Percentiles rank a stretch among this genome's conserved stretches.
Conservation (phyloP, 176 grass and related monocot species). For the Pharus latifolius region DNA sequence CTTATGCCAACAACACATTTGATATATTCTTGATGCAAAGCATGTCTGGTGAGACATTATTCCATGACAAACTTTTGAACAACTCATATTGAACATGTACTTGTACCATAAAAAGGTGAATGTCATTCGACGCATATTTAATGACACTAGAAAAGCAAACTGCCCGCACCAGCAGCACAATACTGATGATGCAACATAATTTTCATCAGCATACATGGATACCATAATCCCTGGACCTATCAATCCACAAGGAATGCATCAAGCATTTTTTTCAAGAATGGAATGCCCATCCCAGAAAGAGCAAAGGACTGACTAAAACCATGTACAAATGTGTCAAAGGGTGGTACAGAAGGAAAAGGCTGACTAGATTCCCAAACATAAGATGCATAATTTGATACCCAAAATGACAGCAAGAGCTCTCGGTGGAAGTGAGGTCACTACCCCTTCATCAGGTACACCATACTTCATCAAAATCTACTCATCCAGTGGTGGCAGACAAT, state of each 20-base stretch:
- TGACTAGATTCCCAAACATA: conserved; percentile 1
- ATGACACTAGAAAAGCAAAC: neutral
- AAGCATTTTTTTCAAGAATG: neutral
- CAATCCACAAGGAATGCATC: neutral
- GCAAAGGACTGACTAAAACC: too few species aligned
- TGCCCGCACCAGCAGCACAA: neutral
- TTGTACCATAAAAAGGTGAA: too few species aligned
- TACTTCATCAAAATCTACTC: neutral
- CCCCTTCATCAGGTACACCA: conserved; percentile 3
- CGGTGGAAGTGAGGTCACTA: neutral
- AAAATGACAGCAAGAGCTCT: neutral
- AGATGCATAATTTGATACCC: neutral
- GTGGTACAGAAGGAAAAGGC: neutral
- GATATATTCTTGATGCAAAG: too few species aligned
- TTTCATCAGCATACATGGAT: neutral
- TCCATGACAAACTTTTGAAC: too few species aligned
- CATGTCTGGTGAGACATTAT: too few species aligned
- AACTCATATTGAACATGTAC: too few species aligned
- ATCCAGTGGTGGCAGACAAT: neutral
- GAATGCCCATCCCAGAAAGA: too few species aligned
- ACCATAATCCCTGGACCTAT: neutral
- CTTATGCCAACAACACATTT: too few species aligned
- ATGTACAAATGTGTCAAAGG: neutral
- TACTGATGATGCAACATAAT: neutral
- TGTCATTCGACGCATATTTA: neutral